phyloP scores from a whole-genome alignment of 768 basidiomycete species.

The Phanerodontia chrysosporium region DNA sequence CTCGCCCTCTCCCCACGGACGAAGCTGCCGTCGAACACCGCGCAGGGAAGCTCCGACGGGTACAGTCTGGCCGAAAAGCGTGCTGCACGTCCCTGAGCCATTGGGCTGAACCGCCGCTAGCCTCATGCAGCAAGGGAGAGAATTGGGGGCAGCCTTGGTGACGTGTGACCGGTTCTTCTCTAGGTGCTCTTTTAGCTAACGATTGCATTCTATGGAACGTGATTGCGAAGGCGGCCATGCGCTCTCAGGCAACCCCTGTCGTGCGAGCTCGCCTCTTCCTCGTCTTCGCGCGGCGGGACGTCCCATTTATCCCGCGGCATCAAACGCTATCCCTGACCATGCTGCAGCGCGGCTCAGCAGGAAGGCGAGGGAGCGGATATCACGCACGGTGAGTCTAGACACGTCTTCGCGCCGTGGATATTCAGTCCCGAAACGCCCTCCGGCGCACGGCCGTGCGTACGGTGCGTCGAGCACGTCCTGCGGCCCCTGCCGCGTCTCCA shows the following conservation, averaged over 20 bases:
- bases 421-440: not conserved
- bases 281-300: not conserved
- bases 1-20: not conserved
- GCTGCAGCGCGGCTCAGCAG: not conserved
- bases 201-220: not conserved
- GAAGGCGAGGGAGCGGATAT: too few species aligned
- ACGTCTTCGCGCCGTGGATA: too few species aligned
- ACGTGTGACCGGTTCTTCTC: not conserved
- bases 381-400: too few species aligned
- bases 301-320: not conserved
- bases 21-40: not conserved
- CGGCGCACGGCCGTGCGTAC: not conserved
- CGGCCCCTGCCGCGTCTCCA: too few species aligned
- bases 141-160: not conserved
- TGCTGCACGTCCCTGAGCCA: not conserved
- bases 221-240: not conserved
- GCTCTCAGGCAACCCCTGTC: not conserved
- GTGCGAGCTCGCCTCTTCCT: not conserved
- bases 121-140: not conserved
- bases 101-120: not conserved
- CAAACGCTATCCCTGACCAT: not conserved
- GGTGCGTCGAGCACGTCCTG: too few species aligned
- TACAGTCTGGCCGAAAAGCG: not conserved
- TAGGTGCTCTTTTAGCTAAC: too few species aligned
- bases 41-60: not conserved